These are phyloP conservation scores for Cryptococcus wingfieldii DNA, from an alignment of 1,284 basidiomycete genomes.

Conservation along the genomic window DNA sequence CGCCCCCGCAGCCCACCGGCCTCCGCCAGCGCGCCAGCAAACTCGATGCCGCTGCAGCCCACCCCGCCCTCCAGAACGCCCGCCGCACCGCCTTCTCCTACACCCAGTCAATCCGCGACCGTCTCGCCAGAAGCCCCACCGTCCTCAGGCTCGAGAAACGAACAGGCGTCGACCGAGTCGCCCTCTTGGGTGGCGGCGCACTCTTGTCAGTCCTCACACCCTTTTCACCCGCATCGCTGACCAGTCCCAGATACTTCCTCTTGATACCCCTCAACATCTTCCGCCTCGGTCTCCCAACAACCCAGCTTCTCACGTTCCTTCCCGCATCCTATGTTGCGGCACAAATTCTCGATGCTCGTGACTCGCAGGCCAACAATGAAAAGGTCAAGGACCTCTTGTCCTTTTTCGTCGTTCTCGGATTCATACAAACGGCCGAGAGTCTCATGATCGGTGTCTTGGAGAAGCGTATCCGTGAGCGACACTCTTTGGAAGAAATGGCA, in stretches of 20 bases:
- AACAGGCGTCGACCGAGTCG: conserved; percentile 34
- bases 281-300: conserved; percentile 34
- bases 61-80: conserved; percentile 31
- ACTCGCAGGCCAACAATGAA: conserved; percentile 14
- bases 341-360: conserved; percentile 18
- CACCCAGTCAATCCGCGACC: conserved; percentile 22
- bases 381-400: conserved; percentile 31
- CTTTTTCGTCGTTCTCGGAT: conserved; percentile 42
- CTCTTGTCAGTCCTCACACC: conserved; percentile 21
- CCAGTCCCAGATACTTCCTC: conserved; percentile 29
- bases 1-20: conserved; percentile 11
- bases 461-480: conserved; percentile 27
- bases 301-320: conserved; percentile 30
- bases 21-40: conserved; percentile 22
- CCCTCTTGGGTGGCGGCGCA: conserved; percentile 28
- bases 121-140: conserved; percentile 25
- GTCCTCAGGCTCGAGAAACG: conserved; percentile 29
- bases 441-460: conserved; percentile 31
- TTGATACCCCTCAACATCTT: conserved; percentile 42
- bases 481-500: not conserved
- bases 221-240: not conserved
- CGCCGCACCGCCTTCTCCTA: conserved; percentile 24
- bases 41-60: conserved; percentile 23
- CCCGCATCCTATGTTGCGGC: conserved; percentile 32
- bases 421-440: conserved; percentile 39